These are phyloP conservation scores for Colletotrichum sansevieriae DNA, from an alignment of 2,329 filamentous ascomycete genomes.

Conservation along the genomic window DNA sequence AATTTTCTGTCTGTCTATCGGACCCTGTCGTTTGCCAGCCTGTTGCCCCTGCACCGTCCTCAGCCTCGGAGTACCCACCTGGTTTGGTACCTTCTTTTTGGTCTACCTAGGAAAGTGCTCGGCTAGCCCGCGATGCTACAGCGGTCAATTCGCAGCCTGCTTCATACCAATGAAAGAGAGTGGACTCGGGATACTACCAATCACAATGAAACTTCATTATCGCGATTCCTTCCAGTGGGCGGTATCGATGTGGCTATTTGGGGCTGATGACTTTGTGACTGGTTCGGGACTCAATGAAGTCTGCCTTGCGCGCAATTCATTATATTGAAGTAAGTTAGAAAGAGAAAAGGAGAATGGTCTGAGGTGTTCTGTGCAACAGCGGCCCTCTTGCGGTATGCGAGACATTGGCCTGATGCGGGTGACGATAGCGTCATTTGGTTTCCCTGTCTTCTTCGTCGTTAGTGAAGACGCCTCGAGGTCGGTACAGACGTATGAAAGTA, in stretches of 20 bases:
- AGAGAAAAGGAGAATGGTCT: background rate
- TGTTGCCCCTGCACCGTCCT: conserved; percentile 20
- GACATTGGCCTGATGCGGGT: background rate
- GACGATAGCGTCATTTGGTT: conserved; percentile 12
- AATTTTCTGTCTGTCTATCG: background rate
- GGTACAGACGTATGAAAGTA: conserved; percentile 6
- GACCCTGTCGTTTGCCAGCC: background rate
- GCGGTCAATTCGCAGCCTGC: conserved; percentile 32
- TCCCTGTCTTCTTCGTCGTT: conserved; percentile 8
- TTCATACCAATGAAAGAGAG: conserved; percentile 7
- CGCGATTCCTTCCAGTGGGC: conserved; percentile 3
- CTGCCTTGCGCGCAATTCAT: background rate
- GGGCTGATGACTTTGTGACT: background rate
- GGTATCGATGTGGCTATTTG: conserved; percentile 4
- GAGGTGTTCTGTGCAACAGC: conserved; percentile 1
- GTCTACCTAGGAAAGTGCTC: background rate
- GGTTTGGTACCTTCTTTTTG: background rate
- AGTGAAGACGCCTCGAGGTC: too few relatives aligned
- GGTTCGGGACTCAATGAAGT: background rate
- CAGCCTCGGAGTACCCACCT: conserved; percentile 22
- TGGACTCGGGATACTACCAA: background rate
- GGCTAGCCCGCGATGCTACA: conserved; percentile 23
- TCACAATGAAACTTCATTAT: conserved; percentile 7
- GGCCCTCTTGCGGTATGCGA: background rate
- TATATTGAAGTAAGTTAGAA: background rate